phyloP scores from a whole-genome alignment of 2,329 filamentous ascomycete species.

The Apiospora rasikravindrae region DNA sequence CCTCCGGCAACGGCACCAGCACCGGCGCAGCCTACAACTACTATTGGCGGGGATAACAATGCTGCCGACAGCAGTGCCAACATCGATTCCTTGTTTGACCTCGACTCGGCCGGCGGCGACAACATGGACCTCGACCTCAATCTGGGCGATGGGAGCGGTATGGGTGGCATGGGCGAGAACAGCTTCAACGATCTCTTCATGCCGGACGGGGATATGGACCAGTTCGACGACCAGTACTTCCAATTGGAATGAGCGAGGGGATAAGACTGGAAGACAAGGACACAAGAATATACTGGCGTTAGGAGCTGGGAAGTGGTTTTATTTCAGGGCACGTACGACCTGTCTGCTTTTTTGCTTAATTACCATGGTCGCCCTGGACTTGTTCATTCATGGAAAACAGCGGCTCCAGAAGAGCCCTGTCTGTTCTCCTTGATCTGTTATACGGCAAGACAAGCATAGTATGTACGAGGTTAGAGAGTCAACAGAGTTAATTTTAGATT shows the following conservation, averaged over 20 bases:
- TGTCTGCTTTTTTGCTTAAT: background rate
- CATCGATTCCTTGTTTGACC: slow-evolving; percentile 54
- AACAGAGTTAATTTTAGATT: background rate
- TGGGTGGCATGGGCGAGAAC: slow-evolving; percentile 44
- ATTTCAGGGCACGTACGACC: background rate
- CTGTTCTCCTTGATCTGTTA: background rate
- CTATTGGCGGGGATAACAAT: slow-evolving; percentile 14
- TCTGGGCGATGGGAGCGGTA: slow-evolving; percentile 41
- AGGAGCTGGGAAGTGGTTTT: background rate
- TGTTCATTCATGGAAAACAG: background rate
- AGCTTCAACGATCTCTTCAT: slow-evolving; percentile 60
- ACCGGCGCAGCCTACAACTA: background rate
- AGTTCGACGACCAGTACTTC: slow-evolving; percentile 56
- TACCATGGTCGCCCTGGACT: background rate
- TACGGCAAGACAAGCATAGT: background rate
- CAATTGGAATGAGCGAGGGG: slow-evolving; percentile 35
- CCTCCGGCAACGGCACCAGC: background rate
- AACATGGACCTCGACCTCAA: slow-evolving; percentile 48
- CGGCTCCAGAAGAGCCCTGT: background rate
- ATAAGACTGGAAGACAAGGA: background rate
- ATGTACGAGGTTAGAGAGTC: background rate
- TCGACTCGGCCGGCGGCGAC: slow-evolving; percentile 45
- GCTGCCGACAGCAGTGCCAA: slow-evolving; percentile 27
- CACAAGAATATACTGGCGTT: background rate
- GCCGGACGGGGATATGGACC: slow-evolving; percentile 50